Evolutionary conservation across 139 green algal species (phyloP), one percentile per base, ranked within the genome.

Genomic region (Chlamydomonas sp.): DNA sequence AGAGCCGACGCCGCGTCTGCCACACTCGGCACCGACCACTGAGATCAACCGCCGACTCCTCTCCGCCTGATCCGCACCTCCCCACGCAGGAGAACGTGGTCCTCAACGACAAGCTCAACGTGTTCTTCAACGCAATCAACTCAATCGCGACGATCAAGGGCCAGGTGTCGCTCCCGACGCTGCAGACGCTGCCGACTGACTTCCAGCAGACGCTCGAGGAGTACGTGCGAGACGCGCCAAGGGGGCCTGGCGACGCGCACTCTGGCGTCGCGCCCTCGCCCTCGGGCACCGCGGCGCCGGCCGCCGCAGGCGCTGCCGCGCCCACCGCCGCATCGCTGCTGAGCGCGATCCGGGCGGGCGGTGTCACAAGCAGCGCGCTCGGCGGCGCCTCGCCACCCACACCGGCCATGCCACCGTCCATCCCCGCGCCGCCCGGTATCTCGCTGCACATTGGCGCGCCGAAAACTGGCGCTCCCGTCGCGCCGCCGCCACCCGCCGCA

Each of bases 181-280:
- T 82, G 47, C 71, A 78, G 63, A 72, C 84, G 29, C 86, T 90
- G 38, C 89, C 91, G 2, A 13, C 77, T 35, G 89, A 94, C 75
- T 97, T 97, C 77, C 64, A 97, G 38, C 64, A 70, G 2, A 85
- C 83, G 24, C 94, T 97, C 90, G 85, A 96, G 73, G 84, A 91
- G 31, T 96, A 97, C 57, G 71, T 82, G 5, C 68, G 76, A 35
- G 75, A 87, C 30, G 84, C 85, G 0, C 83, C 85, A 2, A 72
- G 70, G 35, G 59, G 48, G 5, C 39, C 39, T 50, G 39, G 39
- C 39, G 10, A 8, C 39, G 39, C 39, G 39, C 8, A 50, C n/a
- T n/a, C n/a, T 50, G 39, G 39, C 10, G 39, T 8, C 39, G 10
- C 13, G 39, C 13, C 39, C 10, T 50, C 39, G 39, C 39, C 39